Evolutionary conservation across 1,139 yeast species (phyloP).

Genomic region (Diutina neorugosa): DNA sequence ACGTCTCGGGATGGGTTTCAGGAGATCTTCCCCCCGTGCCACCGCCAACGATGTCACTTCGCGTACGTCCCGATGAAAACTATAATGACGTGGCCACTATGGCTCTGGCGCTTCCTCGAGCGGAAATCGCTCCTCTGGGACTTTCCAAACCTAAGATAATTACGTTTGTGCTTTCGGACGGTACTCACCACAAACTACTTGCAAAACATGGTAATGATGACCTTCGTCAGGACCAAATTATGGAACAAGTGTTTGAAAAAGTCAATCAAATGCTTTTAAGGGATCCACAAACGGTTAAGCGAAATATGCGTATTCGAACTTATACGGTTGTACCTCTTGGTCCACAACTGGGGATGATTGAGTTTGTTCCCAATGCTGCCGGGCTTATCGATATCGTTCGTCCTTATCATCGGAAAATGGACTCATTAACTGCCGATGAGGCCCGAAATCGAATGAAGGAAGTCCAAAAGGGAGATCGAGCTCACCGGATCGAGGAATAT

Average conservation of each 20-base stretch:
- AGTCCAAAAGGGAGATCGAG: slow-evolving; percentile 33
- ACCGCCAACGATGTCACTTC: slow-evolving; percentile 49
- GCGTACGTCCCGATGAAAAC: slow-evolving; percentile 28
- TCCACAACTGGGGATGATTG: slow-evolving; percentile 77
- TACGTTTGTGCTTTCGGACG: slow-evolving; percentile 42
- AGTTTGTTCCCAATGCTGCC: slow-evolving; percentile 70
- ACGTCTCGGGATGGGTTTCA: slow-evolving; percentile 46
- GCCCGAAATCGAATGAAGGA: slow-evolving; percentile 61
- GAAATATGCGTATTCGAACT: slow-evolving; percentile 58
- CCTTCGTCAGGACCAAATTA: slow-evolving; percentile 86
- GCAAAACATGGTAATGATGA: slow-evolving; percentile 87
- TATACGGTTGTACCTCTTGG: slow-evolving; percentile 89
- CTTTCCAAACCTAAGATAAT: slow-evolving; percentile 78
- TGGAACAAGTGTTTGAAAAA: slow-evolving; percentile 92
- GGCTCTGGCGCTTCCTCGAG: slow-evolving; percentile 24
- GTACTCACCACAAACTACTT: slow-evolving; percentile 43
- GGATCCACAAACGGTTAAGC: slow-evolving; percentile 43
- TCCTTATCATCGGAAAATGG: slow-evolving; percentile 42
- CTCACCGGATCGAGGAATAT: slow-evolving; percentile 40
- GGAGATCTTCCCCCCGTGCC: slow-evolving; percentile 42
- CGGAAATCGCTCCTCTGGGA: slow-evolving; percentile 66
- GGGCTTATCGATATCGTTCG: slow-evolving; percentile 59
- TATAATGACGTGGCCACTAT: slow-evolving; percentile 43
- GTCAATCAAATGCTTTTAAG: slow-evolving; percentile 58
- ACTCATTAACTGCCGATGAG: slow-evolving; percentile 34